phyloP scores from a whole-genome alignment of 768 basidiomycete genomes.

The Mycena rosella region DNA sequence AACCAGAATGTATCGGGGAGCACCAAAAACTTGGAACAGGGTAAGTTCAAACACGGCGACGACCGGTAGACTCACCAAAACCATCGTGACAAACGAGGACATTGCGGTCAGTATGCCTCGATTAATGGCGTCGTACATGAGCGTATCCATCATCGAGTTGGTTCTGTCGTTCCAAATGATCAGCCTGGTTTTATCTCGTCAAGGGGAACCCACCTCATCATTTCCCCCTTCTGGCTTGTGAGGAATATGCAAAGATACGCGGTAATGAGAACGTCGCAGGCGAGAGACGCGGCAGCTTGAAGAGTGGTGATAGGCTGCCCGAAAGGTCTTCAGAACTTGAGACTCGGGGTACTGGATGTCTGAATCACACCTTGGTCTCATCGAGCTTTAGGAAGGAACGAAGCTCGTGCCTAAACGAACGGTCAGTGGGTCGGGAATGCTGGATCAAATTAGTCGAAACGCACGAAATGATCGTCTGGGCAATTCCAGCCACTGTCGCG shows the following conservation, averaged over 20 bases:
- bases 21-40: constrained; percentile 17
- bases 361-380: constrained; percentile 18
- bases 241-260: constrained; percentile 29
- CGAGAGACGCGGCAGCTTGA: constrained; percentile 25
- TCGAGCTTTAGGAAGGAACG: constrained; percentile 24
- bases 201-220: constrained; percentile 12
- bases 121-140: constrained; percentile 33
- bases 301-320: constrained; percentile 26
- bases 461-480: constrained; percentile 20
- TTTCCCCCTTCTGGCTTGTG: constrained; percentile 23
- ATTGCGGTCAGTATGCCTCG: constrained; percentile 31
- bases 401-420: constrained; percentile 5
- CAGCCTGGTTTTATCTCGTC: background rate
- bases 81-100: constrained; percentile 25
- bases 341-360: too few relatives aligned
- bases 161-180: constrained; percentile 11
- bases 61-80: constrained; percentile 5
- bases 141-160: constrained; percentile 27
- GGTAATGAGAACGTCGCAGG: constrained; percentile 30
- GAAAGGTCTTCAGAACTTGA: background rate
- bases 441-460: background rate
- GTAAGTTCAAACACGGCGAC: background rate
- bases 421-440: background rate
- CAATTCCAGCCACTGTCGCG: constrained; percentile 13
- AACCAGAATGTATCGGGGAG: constrained; percentile 36